These are phyloP conservation scores for Diversispora epigaea DNA, from an alignment of 192 early-diverging fungal genomes.

Conservation along the genomic window DNA sequence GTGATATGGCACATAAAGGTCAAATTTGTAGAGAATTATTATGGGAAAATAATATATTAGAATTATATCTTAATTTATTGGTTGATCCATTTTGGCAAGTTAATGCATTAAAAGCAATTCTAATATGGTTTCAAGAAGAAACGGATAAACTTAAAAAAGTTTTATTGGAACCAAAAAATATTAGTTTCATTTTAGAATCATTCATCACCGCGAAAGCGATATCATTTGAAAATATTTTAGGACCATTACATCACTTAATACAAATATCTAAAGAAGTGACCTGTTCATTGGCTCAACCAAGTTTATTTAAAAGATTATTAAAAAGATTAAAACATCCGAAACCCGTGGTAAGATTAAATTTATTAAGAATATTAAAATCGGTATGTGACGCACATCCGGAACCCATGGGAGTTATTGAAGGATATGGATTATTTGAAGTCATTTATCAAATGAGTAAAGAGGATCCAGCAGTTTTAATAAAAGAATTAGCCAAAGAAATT, in stretches of 20 bases:
- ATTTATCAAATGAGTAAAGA: slow-evolving; percentile 41
- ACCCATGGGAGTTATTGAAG: slow-evolving; percentile 35
- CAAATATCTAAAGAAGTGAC: slow-evolving; percentile 41
- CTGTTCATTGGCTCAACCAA: slow-evolving; percentile 39
- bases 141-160: slow-evolving; percentile 41
- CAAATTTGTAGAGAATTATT: slow-evolving; percentile 46
- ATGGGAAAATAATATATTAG: slow-evolving; percentile 48
- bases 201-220: slow-evolving; percentile 50
- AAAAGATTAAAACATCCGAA: slow-evolving; percentile 45
- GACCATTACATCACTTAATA: slow-evolving; percentile 51
- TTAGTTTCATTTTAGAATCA: slow-evolving; percentile 42
- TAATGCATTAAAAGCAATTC: slow-evolving; percentile 60
- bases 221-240: slow-evolving; percentile 57
- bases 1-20: slow-evolving; percentile 60
- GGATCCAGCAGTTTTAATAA: slow-evolving; percentile 51
- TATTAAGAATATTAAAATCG: slow-evolving; percentile 47
- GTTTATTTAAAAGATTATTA: slow-evolving; percentile 41
- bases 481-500: slow-evolving; percentile 50
- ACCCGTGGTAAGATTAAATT: slow-evolving; percentile 51
- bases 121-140: slow-evolving; percentile 54
- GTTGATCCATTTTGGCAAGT: slow-evolving; percentile 59
- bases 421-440: slow-evolving; percentile 38
- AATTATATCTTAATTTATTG: slow-evolving; percentile 50
- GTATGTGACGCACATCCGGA: slow-evolving; percentile 48
- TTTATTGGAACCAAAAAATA: slow-evolving; percentile 36